Conservation (phyloP, 305 asterid genomes). For the Rubia occidens region DNA sequence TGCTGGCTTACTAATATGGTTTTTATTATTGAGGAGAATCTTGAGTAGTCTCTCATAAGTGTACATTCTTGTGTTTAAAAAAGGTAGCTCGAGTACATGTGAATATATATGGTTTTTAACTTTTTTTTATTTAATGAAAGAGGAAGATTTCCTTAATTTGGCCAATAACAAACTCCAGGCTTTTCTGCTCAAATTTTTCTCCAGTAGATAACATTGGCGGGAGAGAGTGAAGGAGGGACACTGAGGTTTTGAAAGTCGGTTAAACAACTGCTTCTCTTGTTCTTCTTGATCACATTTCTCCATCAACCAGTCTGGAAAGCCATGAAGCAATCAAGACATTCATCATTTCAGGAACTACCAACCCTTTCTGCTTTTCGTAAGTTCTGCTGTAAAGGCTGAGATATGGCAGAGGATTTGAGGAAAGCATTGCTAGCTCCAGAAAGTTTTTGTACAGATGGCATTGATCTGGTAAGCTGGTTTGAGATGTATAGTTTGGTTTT, state of each 20-base stretch:
- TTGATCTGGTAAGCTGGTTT: constrained; percentile 25
- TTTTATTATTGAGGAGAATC: not conserved
- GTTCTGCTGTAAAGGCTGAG: constrained; percentile 10
- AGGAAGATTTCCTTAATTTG: not conserved
- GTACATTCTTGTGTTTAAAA: not conserved
- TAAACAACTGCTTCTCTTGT: constrained; percentile 1
- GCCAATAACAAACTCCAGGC: not conserved
- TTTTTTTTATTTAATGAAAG: not conserved
- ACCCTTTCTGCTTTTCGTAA: not conserved
- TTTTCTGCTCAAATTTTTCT: too few relatives aligned
- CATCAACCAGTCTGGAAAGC: too few relatives aligned
- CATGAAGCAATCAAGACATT: not conserved
- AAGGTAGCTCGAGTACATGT: too few relatives aligned
- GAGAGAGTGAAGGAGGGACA: constrained; percentile 1
- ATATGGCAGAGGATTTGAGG: constrained; percentile 23
- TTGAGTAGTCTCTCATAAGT: not conserved
- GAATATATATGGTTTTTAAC: too few relatives aligned
- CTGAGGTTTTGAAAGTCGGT: constrained; percentile 17
- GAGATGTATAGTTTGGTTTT: not conserved
- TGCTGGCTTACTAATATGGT: too few relatives aligned
- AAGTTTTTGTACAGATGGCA: constrained; percentile 18
- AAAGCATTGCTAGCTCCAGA: constrained; percentile 24
- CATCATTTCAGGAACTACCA: not conserved
- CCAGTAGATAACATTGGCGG: not conserved
- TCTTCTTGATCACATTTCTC: constrained; percentile 5